Conservation (phyloP, 108 stramenopile species). For the Nannochloropsis gaditana region DNA sequence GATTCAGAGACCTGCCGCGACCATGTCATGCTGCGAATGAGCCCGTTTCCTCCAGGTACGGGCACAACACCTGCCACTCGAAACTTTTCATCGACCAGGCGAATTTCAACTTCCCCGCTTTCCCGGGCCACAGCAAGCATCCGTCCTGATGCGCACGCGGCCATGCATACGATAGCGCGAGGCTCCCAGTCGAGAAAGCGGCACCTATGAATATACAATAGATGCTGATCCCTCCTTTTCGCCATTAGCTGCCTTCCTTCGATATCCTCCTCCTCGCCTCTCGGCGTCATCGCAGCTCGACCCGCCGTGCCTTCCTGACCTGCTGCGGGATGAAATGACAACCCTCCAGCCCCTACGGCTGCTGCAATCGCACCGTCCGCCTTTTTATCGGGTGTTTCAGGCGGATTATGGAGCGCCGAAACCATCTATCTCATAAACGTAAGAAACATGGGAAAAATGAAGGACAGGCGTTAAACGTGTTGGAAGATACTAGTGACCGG, state of each 20-base stretch:
- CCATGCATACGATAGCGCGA: background rate
- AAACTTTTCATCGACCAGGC: background rate
- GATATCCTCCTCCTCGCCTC: constrained; percentile 35
- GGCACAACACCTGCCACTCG: background rate
- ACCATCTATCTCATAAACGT: background rate
- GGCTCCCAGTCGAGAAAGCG: constrained; percentile 25
- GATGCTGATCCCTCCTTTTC: constrained; percentile 26
- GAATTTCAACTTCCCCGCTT: background rate
- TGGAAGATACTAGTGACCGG: background rate
- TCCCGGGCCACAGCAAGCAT: background rate
- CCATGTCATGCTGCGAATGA: background rate
- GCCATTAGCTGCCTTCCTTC: constrained; percentile 31
- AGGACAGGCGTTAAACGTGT: background rate
- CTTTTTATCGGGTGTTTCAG: constrained; percentile 14
- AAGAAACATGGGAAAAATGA: background rate
- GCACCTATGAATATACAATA: constrained; percentile 24
- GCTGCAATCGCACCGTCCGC: background rate
- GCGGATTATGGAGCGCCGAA: background rate
- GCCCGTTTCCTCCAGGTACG: background rate
- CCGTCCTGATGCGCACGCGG: background rate
- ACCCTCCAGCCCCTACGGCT: background rate
- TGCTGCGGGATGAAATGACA: background rate
- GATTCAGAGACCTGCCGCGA: background rate
- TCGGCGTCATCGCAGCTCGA: constrained; percentile 28
- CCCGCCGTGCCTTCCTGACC: constrained; percentile 21